A percentile compares a stretch with the other conserved stretches of the same genome.
phyloP scores from a whole-genome alignment of 1,139 yeast genomes.

The Candida sp. region DNA sequence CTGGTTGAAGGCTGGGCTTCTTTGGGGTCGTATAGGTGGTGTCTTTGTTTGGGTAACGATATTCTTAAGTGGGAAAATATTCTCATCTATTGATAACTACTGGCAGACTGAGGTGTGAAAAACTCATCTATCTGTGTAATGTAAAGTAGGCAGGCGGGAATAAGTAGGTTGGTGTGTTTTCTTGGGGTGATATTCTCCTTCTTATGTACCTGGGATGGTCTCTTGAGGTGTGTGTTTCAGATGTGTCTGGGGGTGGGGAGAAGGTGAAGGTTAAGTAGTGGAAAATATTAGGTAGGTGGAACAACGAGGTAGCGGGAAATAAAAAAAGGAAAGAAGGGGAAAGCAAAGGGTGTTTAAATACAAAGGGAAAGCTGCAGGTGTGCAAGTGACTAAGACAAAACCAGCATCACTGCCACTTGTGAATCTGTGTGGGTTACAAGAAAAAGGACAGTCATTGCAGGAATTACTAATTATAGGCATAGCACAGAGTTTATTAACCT shows the following conservation, averaged over 20 bases:
- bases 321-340: background rate
- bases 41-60: background rate
- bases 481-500: no score
- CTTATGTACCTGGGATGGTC: background rate
- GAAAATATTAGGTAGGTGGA: no score
- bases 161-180: background rate
- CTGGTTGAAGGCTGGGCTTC: background rate
- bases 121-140: background rate
- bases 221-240: background rate
- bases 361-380: background rate
- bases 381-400: background rate
- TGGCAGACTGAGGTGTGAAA: background rate
- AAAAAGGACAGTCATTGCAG: no score
- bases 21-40: background rate
- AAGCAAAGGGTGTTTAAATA: background rate
- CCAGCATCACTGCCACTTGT: no score
- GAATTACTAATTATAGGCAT: no score
- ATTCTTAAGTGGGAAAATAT: slow-evolving; percentile 1
- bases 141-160: background rate
- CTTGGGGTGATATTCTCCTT: background rate
- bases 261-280: background rate
- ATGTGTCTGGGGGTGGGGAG: background rate
- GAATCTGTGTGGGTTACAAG: no score
- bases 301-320: background rate
- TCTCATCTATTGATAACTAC: background rate